Evolutionary conservation across 2,329 filamentous ascomycete species (phyloP), one percentile per base, ranked within the genome.

Genomic region (Colletotrichum magnum): DNA sequence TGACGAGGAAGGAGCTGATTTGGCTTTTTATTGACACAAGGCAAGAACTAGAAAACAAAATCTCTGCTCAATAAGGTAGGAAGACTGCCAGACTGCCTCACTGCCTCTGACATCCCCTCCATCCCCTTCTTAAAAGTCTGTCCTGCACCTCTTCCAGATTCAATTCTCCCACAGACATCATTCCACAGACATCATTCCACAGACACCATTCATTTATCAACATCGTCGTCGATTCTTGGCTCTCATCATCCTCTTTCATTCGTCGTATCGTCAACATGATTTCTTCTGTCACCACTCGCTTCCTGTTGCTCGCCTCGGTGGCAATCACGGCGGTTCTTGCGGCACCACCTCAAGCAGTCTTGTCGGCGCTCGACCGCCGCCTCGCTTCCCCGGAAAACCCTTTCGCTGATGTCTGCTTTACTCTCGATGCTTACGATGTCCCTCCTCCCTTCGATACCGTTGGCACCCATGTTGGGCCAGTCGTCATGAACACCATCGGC

Each of bases 401-500:
- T 18, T 18, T 18, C 18, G 18, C 18, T 18, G 18, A 18, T 18
- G 18, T 18, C 18, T 18, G 18, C 18, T 56, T 41, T 18, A 4
- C n/a, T 15, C 16, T 56, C 16, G 5, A 56, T 10, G 51, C 51
- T 28, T n/a, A 32, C 15, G 26, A 16, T 9, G 45, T n/a, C 10
- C 16, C n/a, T 10, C n/a, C 45, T 36, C 32, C 32, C 7, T 36
- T 36, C 32, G 32, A 36, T 6, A 36, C 32, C 32, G 32, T 36
- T 24, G n/a, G 9, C 9, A 48, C 16, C 7, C n/a, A 16, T n/a
- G 16, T 52, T 7, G 48, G 48, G 5, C 21, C 18, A 9, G 41
- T 64, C 61, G 58, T 41, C 15, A 15, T 48, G 18, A 45, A 47
- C 45, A 64, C 61, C 10, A 64, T 26, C 43, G 61, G 61, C 13